phyloP scores from a whole-genome alignment of 2,329 filamentous ascomycete genomes.

The Sporothrix variecibatus region DNA sequence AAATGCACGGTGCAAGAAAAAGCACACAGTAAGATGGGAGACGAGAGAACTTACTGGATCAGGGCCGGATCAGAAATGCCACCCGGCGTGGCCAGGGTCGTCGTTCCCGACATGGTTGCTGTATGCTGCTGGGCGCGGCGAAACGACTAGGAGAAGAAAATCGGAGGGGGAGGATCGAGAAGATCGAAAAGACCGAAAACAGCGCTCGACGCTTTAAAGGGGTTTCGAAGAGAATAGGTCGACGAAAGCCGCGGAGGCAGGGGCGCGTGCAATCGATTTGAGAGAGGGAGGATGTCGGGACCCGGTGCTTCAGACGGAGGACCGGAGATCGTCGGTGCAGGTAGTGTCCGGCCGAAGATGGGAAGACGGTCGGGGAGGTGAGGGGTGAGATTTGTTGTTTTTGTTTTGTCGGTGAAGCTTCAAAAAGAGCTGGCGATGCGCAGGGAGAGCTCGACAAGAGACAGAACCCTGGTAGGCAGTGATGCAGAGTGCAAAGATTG shows the following conservation, averaged over 20 bases:
- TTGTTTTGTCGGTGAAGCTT: slow-evolving; percentile 16
- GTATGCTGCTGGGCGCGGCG: not conserved
- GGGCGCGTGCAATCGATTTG: not conserved
- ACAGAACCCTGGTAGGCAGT: not conserved
- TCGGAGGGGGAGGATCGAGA: not conserved
- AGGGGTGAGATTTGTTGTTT: slow-evolving; percentile 4
- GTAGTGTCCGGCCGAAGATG: not conserved
- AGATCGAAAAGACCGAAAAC: not conserved
- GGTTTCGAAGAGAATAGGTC: not conserved
- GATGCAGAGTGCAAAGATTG: not conserved
- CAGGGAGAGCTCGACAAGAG: not conserved
- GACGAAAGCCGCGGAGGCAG: too few relatives aligned
- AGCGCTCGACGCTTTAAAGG: not conserved
- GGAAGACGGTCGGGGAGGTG: not conserved
- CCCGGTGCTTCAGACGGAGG: not conserved
- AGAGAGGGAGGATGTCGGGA: not conserved
- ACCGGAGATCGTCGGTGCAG: not conserved
- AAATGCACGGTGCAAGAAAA: not conserved
- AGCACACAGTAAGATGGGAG: too few relatives aligned
- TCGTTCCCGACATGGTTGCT: slow-evolving; percentile 25
- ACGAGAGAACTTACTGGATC: slow-evolving; percentile 31
- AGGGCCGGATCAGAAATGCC: slow-evolving; percentile 35
- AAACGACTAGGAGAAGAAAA: not conserved
- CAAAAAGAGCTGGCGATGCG: not conserved
- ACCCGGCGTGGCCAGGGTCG: slow-evolving; percentile 32